phyloP scores from a whole-genome alignment of 192 early-diverging fungal genomes.

The Mortierella hygrophila region DNA sequence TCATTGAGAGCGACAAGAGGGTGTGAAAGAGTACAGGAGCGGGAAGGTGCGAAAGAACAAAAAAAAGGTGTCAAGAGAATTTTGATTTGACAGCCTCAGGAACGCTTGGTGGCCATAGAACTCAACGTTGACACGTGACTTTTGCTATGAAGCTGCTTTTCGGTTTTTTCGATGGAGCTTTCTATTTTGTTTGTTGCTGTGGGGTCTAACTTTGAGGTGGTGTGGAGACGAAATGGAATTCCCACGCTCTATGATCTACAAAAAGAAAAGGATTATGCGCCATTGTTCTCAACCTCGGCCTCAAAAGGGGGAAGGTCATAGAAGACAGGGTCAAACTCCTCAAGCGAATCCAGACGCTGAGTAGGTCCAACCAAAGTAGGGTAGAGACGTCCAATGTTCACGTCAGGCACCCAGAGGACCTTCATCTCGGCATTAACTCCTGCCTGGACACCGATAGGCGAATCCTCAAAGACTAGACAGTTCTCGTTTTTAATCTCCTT shows the following conservation, averaged over 20 bases:
- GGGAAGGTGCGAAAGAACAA: background rate
- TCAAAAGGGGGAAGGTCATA: constrained; percentile 72
- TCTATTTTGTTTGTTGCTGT: background rate
- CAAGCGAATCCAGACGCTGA: constrained; percentile 70
- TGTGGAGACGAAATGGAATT: background rate
- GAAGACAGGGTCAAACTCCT: constrained; percentile 75
- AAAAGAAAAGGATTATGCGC: background rate
- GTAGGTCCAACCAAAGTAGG: constrained; percentile 64
- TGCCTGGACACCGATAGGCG: constrained; percentile 84
- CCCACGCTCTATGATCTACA: background rate
- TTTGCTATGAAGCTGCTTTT: background rate
- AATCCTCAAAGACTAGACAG: constrained; percentile 96
- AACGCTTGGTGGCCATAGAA: too few relatives aligned
- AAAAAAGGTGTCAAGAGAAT: background rate
- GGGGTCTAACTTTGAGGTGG: background rate
- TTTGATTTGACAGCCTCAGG: too few relatives aligned
- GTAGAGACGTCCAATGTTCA: constrained; percentile 59
- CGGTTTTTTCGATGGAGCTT: background rate
- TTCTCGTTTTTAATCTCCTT: constrained; percentile 64
- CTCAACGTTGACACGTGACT: background rate
- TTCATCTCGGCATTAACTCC: constrained; percentile 86
- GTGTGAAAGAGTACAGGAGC: too few relatives aligned
- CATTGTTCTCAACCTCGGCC: background rate
- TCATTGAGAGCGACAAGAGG: background rate
- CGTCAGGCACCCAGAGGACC: constrained; percentile 93